Conservation (phyloP, 768 basidiomycete species). For the Amanita exitialis region DNA sequence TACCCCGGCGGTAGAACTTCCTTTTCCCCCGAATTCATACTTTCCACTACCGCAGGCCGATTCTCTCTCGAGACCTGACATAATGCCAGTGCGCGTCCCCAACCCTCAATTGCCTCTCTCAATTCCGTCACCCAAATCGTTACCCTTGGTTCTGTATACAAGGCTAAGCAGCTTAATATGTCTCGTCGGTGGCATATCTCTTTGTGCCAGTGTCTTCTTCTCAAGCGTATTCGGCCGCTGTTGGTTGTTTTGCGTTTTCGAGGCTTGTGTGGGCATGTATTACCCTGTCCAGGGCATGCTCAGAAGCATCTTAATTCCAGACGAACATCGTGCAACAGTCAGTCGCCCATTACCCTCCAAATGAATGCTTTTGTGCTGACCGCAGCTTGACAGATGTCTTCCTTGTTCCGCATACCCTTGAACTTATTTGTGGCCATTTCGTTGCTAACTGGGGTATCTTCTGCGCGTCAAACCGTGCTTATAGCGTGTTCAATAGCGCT, state of each 20-base stretch:
- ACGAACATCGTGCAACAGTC: slow-evolving; percentile 70
- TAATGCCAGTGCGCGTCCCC: neutral
- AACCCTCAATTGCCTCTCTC: slow-evolving; percentile 8
- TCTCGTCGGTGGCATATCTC: slow-evolving; percentile 43
- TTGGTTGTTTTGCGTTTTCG: slow-evolving; percentile 67
- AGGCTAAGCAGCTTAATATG: slow-evolving; percentile 59
- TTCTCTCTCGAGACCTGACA: neutral
- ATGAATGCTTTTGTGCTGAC: neutral
- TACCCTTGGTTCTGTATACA: slow-evolving; percentile 43
- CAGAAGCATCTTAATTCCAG: slow-evolving; percentile 51
- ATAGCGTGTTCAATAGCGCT: slow-evolving; percentile 48
- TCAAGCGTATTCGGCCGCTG: slow-evolving; percentile 42
- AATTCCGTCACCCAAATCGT: slow-evolving; percentile 23
- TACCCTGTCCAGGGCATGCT: slow-evolving; percentile 74
- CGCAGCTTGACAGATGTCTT: slow-evolving; percentile 36
- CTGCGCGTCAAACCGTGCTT: slow-evolving; percentile 51
- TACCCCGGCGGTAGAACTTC: neutral
- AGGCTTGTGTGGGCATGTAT: slow-evolving; percentile 72
- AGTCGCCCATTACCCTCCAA: slow-evolving; percentile 11
- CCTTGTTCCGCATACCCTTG: slow-evolving; percentile 66
- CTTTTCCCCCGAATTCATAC: neutral
- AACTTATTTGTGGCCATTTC: slow-evolving; percentile 67
- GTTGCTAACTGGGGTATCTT: slow-evolving; percentile 58
- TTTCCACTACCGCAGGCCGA: neutral
- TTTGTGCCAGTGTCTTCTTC: slow-evolving; percentile 38